Evolutionary conservation across 2,329 filamentous ascomycete species (phyloP).

Genomic region (Westerdykella ornata): DNA sequence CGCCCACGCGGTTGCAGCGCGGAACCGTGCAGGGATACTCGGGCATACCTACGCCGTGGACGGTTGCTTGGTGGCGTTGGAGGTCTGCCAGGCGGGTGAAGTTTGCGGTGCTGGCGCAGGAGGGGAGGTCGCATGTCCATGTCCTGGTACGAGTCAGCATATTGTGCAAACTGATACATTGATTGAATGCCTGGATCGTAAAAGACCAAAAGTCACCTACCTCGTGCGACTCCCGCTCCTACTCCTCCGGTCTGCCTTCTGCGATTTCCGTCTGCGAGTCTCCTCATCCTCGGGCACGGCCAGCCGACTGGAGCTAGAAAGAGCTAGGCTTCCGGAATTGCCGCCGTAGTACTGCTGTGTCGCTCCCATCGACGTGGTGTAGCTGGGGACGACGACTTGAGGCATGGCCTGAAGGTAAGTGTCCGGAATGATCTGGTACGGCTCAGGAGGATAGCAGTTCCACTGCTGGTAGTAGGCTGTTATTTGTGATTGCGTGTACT

Average conservation of each 20-base stretch:
- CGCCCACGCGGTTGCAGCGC: slow-evolving; percentile 25
- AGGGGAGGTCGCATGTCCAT: slow-evolving; percentile 26
- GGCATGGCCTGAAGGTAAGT: slow-evolving; percentile 6
- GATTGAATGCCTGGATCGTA: background rate
- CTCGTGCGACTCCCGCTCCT: slow-evolving; percentile 15
- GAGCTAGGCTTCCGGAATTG: background rate
- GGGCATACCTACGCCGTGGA: slow-evolving; percentile 25
- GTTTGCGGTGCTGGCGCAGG: slow-evolving; percentile 28
- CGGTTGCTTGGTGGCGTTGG: slow-evolving; percentile 32
- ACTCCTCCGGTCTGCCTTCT: slow-evolving; percentile 5
- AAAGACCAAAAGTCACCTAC: slow-evolving; percentile 4
- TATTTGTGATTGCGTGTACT: slow-evolving; percentile 30
- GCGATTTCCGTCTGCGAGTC: slow-evolving; percentile 4
- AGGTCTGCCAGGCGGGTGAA: slow-evolving; percentile 33
- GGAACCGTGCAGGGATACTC: slow-evolving; percentile 29
- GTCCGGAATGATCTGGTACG: slow-evolving; percentile 22
- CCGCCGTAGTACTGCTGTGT: background rate
- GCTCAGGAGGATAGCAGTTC: slow-evolving; percentile 24
- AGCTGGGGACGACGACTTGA: background rate
- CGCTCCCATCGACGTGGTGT: background rate
- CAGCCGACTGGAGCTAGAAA: slow-evolving; percentile 2
- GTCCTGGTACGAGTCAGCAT: slow-evolving; percentile 14
- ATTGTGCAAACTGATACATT: background rate
- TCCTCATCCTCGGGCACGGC: slow-evolving; percentile 6
- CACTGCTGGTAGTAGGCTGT: slow-evolving; percentile 27